These are phyloP conservation scores for Fusarium acutatum DNA, from an alignment of 2,329 filamentous ascomycete genomes.

Conservation along the genomic window DNA sequence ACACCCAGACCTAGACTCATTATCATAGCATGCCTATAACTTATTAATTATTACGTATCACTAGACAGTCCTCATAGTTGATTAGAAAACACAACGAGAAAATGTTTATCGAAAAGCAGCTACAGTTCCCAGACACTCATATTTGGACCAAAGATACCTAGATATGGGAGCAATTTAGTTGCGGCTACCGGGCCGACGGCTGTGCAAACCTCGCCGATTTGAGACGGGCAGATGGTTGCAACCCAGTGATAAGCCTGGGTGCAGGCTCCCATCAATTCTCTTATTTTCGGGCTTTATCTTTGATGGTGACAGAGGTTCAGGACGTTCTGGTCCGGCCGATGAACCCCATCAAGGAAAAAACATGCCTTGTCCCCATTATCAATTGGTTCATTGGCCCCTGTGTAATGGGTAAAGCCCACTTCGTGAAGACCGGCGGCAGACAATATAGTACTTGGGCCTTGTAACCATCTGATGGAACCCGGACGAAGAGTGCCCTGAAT, in stretches of 20 bases:
- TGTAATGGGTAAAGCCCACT: conserved; percentile 26
- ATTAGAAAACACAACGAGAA: neutral
- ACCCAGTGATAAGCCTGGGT: neutral
- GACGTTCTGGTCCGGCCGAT: conserved; percentile 37
- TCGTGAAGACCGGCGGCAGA: neutral
- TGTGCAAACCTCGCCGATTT: neutral
- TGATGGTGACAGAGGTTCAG: conserved; percentile 8
- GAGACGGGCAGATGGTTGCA: conserved; percentile 13
- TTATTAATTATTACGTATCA: neutral
- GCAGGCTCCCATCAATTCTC: neutral
- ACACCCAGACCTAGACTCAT: neutral
- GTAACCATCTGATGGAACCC: neutral
- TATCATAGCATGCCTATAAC: neutral
- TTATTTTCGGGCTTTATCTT: conserved; percentile 4
- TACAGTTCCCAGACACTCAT: neutral
- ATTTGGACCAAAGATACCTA: neutral
- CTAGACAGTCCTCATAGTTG: neutral
- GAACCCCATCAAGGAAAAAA: conserved; percentile 24
- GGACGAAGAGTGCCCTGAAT: conserved; percentile 7
- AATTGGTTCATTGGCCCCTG: conserved; percentile 24
- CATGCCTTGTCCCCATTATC: conserved; percentile 24
- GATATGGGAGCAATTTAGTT: neutral
- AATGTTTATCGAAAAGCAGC: neutral
- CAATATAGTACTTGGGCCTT: conserved; percentile 9
- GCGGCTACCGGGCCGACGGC: conserved; percentile 27